Conservation (phyloP, 441 rosid species). For the Cnidoscolus chayamansa region DNA sequence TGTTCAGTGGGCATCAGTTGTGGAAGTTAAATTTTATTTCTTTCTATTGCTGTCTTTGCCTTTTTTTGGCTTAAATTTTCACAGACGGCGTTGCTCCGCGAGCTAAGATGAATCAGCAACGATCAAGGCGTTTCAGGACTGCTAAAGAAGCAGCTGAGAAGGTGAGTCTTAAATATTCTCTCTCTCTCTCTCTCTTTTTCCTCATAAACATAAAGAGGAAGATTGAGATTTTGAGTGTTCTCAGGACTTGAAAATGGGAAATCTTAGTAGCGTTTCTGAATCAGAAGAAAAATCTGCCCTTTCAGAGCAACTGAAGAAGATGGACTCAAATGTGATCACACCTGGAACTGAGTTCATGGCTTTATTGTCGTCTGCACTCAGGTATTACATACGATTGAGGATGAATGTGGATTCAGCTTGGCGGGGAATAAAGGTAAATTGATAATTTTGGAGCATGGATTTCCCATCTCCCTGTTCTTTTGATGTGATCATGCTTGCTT, state of each 20-base stretch:
- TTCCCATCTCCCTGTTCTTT: background rate
- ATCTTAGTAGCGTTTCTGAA: background rate
- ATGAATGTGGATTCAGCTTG: constrained; percentile 45
- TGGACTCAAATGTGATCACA: constrained; percentile 52
- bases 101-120: constrained; percentile 99
- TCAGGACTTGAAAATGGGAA: background rate
- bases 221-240: background rate
- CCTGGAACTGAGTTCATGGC: constrained; percentile 63
- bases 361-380: constrained; percentile 42
- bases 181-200: background rate
- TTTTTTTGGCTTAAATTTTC: constrained; percentile 10
- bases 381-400: constrained; percentile 41
- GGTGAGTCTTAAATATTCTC: constrained; percentile 27
- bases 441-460: background rate
- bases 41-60: background rate
- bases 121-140: constrained; percentile 84
- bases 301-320: background rate
- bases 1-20: no score
- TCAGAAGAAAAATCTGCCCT: background rate
- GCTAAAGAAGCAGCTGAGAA: constrained; percentile 91
- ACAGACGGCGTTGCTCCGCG: constrained; percentile 96
- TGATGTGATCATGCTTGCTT: background rate
- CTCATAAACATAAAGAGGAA: background rate
- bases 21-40: background rate
- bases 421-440: constrained; percentile 42